Percentiles rank a stretch among this genome's conserved stretches.
phyloP scores from a whole-genome alignment of 495 filamentous ascomycete species.

The Hypomontagnella monticulosa region DNA sequence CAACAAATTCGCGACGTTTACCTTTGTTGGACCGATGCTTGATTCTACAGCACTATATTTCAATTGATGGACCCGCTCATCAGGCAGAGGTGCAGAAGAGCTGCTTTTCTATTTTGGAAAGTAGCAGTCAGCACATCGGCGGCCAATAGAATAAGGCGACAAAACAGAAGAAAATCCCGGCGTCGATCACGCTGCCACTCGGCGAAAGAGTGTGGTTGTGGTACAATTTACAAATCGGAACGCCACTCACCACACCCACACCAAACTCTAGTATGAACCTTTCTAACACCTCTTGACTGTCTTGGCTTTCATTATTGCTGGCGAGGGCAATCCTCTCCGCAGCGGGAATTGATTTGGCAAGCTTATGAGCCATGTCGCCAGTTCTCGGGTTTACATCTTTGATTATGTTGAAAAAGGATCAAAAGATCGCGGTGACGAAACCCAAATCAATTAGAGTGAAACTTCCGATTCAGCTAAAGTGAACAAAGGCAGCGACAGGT shows the following conservation, averaged over 20 bases:
- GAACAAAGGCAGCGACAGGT: constrained; percentile 20
- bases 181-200: constrained; percentile 24
- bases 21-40: constrained; percentile 9
- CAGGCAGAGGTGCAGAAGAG: constrained; percentile 4
- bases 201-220: constrained; percentile 2
- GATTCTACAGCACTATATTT: neutral
- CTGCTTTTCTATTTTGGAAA: constrained; percentile 19
- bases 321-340: constrained; percentile 26
- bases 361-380: constrained; percentile 27
- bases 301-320: constrained; percentile 41
- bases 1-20: constrained; percentile 1
- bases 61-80: constrained; percentile 13
- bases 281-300: constrained; percentile 40
- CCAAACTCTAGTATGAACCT: constrained; percentile 34
- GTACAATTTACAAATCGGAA: neutral
- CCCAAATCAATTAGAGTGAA: constrained; percentile 21
- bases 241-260: constrained; percentile 44
- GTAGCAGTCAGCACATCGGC: neutral
- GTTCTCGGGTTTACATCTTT: neutral
- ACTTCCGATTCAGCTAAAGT: constrained; percentile 5
- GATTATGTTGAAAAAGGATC: neutral
- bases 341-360: constrained; percentile 15
- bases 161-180: neutral
- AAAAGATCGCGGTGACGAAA: constrained; percentile 4
- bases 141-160: neutral